These are phyloP conservation scores for Ophiostoma sp. DNA, from an alignment of 2,329 filamentous ascomycete genomes.

Conservation along the genomic window DNA sequence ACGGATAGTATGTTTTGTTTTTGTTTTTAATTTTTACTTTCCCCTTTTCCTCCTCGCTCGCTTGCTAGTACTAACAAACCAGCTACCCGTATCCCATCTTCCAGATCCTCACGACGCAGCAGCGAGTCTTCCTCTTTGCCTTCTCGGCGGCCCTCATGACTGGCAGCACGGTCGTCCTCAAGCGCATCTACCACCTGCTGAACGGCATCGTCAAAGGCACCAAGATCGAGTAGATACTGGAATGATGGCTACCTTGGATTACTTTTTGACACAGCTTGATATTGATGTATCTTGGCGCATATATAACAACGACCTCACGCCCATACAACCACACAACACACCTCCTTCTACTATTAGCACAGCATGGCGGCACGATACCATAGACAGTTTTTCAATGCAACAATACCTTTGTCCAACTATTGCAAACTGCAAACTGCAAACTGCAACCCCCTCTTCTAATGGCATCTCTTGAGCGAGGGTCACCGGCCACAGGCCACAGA, in stretches of 20 bases:
- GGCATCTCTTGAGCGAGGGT: background rate
- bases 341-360: background rate
- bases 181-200: conserved; percentile 62
- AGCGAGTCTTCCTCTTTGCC: conserved; percentile 64
- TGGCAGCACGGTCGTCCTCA: conserved; percentile 60
- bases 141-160: conserved; percentile 68
- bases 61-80: conserved; percentile 11
- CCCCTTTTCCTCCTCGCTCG: background rate
- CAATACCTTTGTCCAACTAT: background rate
- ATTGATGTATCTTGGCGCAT: background rate
- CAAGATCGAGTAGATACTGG: conserved; percentile 32
- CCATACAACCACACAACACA: background rate
- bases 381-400: background rate
- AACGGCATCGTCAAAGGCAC: conserved; percentile 51
- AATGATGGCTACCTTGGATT: too few species aligned
- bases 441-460: background rate
- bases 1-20: conserved; percentile 51
- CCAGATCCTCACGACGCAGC: conserved; percentile 56
- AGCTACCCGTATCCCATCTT: conserved; percentile 89
- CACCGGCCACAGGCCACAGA: background rate
- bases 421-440: background rate
- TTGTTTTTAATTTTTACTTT: background rate
- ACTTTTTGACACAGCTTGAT: too few species aligned
- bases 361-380: conserved; percentile 1
- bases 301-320: background rate